Base-by-base conservation (phyloP, 768 basidiomycete genomes). In the Calvatia gigantea region DNA sequence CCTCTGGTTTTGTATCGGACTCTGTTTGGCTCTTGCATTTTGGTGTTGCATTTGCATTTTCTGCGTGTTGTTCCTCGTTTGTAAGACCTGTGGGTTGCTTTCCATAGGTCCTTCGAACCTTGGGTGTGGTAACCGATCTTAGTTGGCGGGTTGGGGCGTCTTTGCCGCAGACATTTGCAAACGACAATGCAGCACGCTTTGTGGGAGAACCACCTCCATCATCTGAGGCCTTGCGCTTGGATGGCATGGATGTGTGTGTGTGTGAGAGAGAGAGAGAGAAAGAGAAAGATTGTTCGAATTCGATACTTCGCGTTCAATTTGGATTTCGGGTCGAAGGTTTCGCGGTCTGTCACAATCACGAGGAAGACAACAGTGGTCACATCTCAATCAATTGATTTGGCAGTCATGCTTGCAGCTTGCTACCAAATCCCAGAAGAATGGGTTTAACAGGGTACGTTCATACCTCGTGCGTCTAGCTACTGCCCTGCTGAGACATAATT, bases 361-460 rank as follows among this genome's bases (percentile, higher is more conserved):
- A 14, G 56, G 28, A 25, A 11, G 14, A 17, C 15, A 19, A 19
- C 23, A 28, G 25, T 7, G 1, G 53, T 54, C 53, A 54, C 53
- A 47, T 21, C 35, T 8, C 21, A n/a, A n/a, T n/a, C n/a, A n/a
- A n/a, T n/a, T n/a, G n/a, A n/a, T n/a, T n/a, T n/a, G n/a, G n/a
- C n/a, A n/a, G n/a, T n/a, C n/a, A n/a, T 8, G 35, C 33, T 38
- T 50, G 21, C 45, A 31, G 9, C 29, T 46, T 31, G 31, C 45
- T 17, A 31, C 17, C 25, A 2, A 29, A 12, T 8, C 9, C 21
- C n/a, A 5, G 29, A 14, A 41, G 19, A 6, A 83, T 86, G 85
- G 85, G 85, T 37, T 83, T 86, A 39, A 86, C 85, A 49, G 84
- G 83, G 84, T 82, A 64, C 28, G 62, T 52, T 54, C 25, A 19